Evolutionary conservation across 164 flowering plant genomes (phyloP).

Genomic region (Echeveria elegans): DNA sequence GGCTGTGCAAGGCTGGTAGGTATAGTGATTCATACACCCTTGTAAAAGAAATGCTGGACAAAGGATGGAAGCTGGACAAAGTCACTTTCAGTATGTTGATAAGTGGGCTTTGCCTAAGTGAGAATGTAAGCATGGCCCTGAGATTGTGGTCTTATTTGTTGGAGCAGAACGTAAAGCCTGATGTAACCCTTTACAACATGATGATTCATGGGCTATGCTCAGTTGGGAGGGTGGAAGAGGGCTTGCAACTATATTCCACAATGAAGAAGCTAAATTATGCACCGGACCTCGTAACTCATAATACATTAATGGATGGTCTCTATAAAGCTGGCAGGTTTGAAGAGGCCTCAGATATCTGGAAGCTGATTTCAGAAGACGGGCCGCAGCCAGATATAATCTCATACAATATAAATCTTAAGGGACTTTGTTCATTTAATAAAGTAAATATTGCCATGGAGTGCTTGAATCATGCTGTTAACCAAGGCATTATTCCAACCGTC

Average conservation of each 20-base stretch:
- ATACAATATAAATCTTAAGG: slow-evolving; percentile 69
- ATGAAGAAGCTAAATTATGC: slow-evolving; percentile 40
- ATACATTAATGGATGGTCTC: slow-evolving; percentile 77
- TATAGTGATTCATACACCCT: slow-evolving; percentile 48
- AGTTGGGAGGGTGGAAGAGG: slow-evolving; percentile 48
- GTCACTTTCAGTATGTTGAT: slow-evolving; percentile 63
- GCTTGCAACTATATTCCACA: slow-evolving; percentile 39
- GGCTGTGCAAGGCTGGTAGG: slow-evolving; percentile 53
- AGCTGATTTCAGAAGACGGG: slow-evolving; percentile 38
- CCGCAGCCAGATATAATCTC: slow-evolving; percentile 67
- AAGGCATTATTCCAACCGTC: slow-evolving; percentile 51
- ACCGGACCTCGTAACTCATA: slow-evolving; percentile 76
- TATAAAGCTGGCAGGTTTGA: slow-evolving; percentile 41
- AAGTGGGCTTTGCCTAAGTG: slow-evolving; percentile 54
- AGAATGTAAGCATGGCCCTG: slow-evolving; percentile 50
- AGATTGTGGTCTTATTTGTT: slow-evolving; percentile 45
- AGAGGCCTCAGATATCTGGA: slow-evolving; percentile 59
- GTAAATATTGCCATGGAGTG: slow-evolving; percentile 42
- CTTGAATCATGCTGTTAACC: slow-evolving; percentile 48
- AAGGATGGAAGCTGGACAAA: slow-evolving; percentile 57
- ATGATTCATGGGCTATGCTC: slow-evolving; percentile 82
- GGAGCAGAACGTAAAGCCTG: slow-evolving; percentile 51
- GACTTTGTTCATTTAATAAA: slow-evolving; percentile 60
- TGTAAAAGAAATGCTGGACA: slow-evolving; percentile 67
- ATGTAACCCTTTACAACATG: slow-evolving; percentile 63